A percentile compares a stretch with the other conserved stretches of the same genome.
Evolutionary conservation across 73 alveolate genomes (phyloP).

Genomic region (Paraurostyla sp.): DNA sequence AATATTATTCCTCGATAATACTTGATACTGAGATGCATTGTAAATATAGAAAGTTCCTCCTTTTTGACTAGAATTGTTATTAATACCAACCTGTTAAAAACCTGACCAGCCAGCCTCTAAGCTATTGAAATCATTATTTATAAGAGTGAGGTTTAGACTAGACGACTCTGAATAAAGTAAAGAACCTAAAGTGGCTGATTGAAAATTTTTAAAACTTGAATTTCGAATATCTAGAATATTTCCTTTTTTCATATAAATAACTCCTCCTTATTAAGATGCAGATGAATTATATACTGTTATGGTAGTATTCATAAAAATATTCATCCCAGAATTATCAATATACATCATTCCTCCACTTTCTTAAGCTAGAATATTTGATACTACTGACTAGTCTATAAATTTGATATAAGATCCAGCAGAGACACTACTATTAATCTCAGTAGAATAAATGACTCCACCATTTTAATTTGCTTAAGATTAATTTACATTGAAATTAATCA

Average conservation of each 20-base stretch:
- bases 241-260: background rate
- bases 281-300: background rate
- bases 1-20: background rate
- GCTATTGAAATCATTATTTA: background rate
- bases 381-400: background rate
- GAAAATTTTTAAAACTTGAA: background rate
- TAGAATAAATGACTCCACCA: background rate
- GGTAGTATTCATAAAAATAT: background rate
- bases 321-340: background rate
- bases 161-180: background rate
- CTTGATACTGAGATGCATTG: background rate
- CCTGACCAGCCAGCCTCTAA: background rate
- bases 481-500: background rate
- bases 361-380: background rate
- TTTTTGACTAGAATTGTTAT: background rate
- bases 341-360: background rate
- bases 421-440: background rate
- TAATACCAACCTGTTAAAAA: too few species aligned
- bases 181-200: background rate
- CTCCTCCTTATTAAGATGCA: background rate
- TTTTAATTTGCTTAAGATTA: background rate
- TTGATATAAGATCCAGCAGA: background rate
- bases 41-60: background rate
- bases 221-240: background rate
- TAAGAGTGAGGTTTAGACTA: background rate